Evolutionary conservation across 345 rosid species (phyloP).

Genomic region (Physaria fendleri): DNA sequence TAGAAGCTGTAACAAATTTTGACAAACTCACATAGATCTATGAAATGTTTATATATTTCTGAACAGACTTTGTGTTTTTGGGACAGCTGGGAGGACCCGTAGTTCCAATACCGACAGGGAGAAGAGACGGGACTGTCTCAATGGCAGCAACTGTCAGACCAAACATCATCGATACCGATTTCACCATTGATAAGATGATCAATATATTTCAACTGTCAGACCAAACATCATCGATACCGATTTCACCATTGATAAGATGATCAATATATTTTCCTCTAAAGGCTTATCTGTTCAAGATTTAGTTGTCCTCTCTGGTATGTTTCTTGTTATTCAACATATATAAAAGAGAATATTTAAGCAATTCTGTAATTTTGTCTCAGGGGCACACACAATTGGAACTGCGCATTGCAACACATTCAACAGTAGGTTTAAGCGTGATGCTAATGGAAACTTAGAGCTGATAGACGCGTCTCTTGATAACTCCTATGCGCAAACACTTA

Average conservation of each 20-base stretch:
- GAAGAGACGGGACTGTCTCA: conserved; percentile 64
- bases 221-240: conserved; percentile 64
- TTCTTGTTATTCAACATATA: conserved; percentile 7
- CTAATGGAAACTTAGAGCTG: conserved; percentile 40
- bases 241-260: conserved; percentile 61
- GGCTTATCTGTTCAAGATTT: conserved; percentile 65
- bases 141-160: conserved; percentile 50
- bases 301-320: conserved; percentile 59
- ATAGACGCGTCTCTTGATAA: conserved; percentile 51
- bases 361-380: conserved; percentile 34
- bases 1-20: conserved; percentile 43
- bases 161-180: conserved; percentile 62
- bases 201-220: conserved; percentile 57
- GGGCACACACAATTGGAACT: conserved; percentile 72
- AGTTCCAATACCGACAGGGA: conserved; percentile 54
- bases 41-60: neutral
- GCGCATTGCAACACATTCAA: conserved; percentile 75
- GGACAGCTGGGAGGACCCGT: conserved; percentile 60
- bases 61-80: too few relatives aligned
- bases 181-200: conserved; percentile 59
- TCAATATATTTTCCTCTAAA: conserved; percentile 50
- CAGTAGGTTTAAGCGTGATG: conserved; percentile 43
- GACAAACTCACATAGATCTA: neutral
- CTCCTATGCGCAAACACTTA: conserved; percentile 44
- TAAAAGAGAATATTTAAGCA: too few relatives aligned